Evolutionary conservation across 1,284 basidiomycete species (phyloP), one percentile per base, ranked within the genome.

Genomic region (Ganoderma multipileum): DNA sequence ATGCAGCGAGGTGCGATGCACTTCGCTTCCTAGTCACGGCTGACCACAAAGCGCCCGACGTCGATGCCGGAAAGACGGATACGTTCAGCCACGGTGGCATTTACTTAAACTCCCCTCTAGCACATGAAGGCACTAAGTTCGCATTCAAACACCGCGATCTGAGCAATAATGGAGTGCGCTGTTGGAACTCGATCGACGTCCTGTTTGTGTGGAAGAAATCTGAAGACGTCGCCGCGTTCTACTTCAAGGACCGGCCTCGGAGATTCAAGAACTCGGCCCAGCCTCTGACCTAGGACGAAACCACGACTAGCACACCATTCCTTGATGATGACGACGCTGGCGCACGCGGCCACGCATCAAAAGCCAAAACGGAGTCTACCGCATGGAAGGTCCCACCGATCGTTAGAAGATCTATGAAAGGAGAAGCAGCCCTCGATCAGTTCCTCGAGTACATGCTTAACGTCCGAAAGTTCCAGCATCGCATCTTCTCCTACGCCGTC

Each of bases 391-490:
- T 61, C 7, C 59, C 59, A 0, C 59, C 59, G 14, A 42, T 61
- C 39, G 23, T 61, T 5, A 39, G 16, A 12, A n/a, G 7, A 3
- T 42, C 39, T 12, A 18, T 18, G 7, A 14, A 42, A 1, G 59
- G 59, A 11, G 18, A 28, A 11, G 16, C 5, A 1, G 60, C 58
- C 12, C 41, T 66, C 1, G 59, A 9, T 0, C 65, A 62, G 52
- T 28, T 58, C 38, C 7, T 47, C 50, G 41, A 67, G 54, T 63
- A 47, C 42, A 41, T 62, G 38, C 41, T 20, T 18, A 33, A 62
- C 18, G 55, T 55, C 3, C 62, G 57, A 26, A 55, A 36, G 20
- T 16, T 44, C 26, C 65, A 66, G 50, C 65, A 66, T n/a, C 65
- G 65, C n/a, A 55, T 18, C 9, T 61, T 61, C 38, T 54, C 44